Evolutionary conservation across 1,284 basidiomycete genomes (phyloP).

Genomic region (Trametes pubescens): DNA sequence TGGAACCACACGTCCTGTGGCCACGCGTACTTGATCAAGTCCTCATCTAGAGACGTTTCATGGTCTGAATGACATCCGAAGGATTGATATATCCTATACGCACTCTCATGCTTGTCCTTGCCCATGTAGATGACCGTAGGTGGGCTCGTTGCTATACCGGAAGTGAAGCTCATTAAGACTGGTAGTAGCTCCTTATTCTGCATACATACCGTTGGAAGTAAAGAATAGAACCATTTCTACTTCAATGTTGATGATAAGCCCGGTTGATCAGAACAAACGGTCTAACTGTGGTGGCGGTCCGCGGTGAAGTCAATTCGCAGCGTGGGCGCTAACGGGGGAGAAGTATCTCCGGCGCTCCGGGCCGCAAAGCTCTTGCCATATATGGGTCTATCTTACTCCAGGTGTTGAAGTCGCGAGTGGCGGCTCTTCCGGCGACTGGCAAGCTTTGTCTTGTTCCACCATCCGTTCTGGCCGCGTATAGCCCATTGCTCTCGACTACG

Average conservation of each 20-base stretch:
- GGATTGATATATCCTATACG: slow-evolving; percentile 34
- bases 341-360: slow-evolving; percentile 5
- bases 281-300: background rate
- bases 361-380: slow-evolving; percentile 21
- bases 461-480: background rate
- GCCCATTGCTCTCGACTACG: background rate
- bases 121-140: slow-evolving; percentile 92
- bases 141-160: slow-evolving; percentile 59
- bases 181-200: too few relatives aligned
- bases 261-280: background rate
- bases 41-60: slow-evolving; percentile 73
- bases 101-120: slow-evolving; percentile 96
- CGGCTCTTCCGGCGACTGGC: too few relatives aligned
- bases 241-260: background rate
- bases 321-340: background rate
- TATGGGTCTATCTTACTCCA: background rate
- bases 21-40: slow-evolving; percentile 92
- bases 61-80: background rate
- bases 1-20: slow-evolving; percentile 85
- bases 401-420: background rate
- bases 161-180: background rate
- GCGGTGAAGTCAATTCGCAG: background rate
- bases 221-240: slow-evolving; percentile 32
- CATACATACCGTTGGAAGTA: slow-evolving; percentile 25
- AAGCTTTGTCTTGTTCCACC: background rate